A percentile compares a stretch with the other conserved stretches of the same genome.
Conservation (phyloP, 345 rosid genomes). For the Aurinia saxatilis region DNA sequence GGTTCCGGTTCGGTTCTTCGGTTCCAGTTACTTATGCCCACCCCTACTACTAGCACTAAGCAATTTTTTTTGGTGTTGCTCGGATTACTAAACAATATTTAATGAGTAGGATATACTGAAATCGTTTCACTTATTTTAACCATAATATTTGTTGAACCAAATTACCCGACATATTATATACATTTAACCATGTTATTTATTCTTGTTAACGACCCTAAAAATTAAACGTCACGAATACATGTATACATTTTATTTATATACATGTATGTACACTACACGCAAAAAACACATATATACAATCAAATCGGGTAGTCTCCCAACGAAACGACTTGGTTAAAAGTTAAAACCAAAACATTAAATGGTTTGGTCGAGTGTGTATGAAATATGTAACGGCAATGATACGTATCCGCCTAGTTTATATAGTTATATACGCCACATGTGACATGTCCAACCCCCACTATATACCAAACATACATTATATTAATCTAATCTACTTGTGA, state of each 20-base stretch:
- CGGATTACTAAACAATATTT: too few species aligned
- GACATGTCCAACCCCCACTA: neutral
- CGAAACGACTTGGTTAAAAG: constrained; percentile 1
- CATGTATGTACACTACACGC: constrained; percentile 8
- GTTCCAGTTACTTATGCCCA: too few species aligned
- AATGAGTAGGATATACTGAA: too few species aligned
- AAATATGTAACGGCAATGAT: constrained; percentile 7
- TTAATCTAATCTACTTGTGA: too few species aligned
- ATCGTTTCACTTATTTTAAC: too few species aligned
- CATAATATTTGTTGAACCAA: too few species aligned
- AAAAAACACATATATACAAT: neutral
- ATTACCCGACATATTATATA: too few species aligned
- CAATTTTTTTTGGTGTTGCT: too few species aligned
- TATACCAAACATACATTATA: constrained; percentile 1
- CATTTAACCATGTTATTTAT: too few species aligned
- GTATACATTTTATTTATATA: neutral
- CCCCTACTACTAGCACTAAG: too few species aligned
- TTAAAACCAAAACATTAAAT: neutral
- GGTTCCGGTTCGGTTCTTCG: too few species aligned
- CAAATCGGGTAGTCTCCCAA: constrained; percentile 18
- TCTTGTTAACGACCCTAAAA: neutral
- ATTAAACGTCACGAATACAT: neutral
- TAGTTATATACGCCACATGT: constrained; percentile 1
- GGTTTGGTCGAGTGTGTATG: constrained; percentile 16
- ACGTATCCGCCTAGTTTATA: constrained; percentile 13